A percentile compares a stretch with the other conserved stretches of the same genome.
These are phyloP conservation scores for Metschnikowia aberdeeniae DNA, from an alignment of 805 yeast species.

Conservation along the genomic window DNA sequence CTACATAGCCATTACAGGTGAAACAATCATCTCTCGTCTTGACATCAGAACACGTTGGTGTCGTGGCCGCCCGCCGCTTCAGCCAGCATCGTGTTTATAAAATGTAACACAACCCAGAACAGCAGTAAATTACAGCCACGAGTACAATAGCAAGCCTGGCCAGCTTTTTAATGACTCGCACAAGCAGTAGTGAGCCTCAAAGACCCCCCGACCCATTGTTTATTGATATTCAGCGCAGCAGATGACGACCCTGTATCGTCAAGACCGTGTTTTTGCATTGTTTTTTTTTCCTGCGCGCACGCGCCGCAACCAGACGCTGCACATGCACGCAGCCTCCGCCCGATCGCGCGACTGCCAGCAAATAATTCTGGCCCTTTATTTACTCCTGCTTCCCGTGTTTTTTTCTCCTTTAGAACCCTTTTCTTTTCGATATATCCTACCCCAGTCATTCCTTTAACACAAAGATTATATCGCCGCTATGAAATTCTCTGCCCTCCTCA, in stretches of 20 bases:
- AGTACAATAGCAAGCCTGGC: too few species aligned
- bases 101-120: not conserved
- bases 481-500: conserved; percentile 17
- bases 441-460: conserved; percentile 13
- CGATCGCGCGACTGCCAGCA: conserved; percentile 1
- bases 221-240: not conserved
- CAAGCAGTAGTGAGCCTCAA: too few species aligned
- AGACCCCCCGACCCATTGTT: too few species aligned
- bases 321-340: not conserved
- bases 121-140: not conserved
- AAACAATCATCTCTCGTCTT: too few species aligned
- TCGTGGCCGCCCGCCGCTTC: not conserved
- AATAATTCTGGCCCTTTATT: conserved; percentile 2
- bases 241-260: conserved; percentile 1
- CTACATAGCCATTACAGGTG: too few species aligned
- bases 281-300: not conserved
- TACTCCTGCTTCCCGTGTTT: not conserved
- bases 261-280: conserved; percentile 5
- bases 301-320: conserved; percentile 1
- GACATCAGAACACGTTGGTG: too few species aligned
- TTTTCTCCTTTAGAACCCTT: conserved; percentile 6
- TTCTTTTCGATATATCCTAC: conserved; percentile 11
- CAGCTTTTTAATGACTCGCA: too few species aligned
- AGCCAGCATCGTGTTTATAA: not conserved
- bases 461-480: conserved; percentile 6